Evolutionary conservation across 495 filamentous ascomycete species (phyloP).

Genomic region (Aspergillus heteromorphus): DNA sequence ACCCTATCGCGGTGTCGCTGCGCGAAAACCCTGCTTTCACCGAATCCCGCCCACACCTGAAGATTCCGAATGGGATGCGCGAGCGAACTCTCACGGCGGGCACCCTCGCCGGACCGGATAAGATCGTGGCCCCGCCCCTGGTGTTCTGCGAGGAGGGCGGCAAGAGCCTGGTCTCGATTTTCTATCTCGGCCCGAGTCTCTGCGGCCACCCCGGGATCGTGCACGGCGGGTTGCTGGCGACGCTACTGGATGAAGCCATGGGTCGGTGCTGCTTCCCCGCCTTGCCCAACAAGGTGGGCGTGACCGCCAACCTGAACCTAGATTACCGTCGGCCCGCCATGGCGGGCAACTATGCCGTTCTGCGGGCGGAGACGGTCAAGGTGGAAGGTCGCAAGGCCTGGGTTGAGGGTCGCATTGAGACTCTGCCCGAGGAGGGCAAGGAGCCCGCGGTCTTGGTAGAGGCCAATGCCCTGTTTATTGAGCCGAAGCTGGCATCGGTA

Average conservation of each 20-base stretch:
- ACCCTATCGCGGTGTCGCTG: conserved; percentile 64
- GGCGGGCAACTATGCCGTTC: conserved; percentile 70
- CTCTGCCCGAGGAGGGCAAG: conserved; percentile 58
- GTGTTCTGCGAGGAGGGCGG: conserved; percentile 68
- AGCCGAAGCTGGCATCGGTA: conserved; percentile 77
- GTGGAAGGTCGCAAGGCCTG: conserved; percentile 95
- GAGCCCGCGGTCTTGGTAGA: conserved; percentile 65
- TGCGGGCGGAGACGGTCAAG: conserved; percentile 76
- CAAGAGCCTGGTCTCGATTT: conserved; percentile 65
- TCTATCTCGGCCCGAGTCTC: conserved; percentile 74
- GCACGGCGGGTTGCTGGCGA: conserved; percentile 87
- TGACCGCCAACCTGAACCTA: conserved; percentile 88
- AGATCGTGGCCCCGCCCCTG: conserved; percentile 76
- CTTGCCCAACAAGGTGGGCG: conserved; percentile 79
- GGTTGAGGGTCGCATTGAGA: conserved; percentile 89
- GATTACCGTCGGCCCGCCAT: conserved; percentile 78
- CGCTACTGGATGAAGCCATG: conserved; percentile 85
- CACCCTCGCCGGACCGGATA: conserved; percentile 67
- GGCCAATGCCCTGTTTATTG: conserved; percentile 82
- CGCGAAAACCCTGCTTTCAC: conserved; percentile 60
- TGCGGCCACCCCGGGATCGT: conserved; percentile 91
- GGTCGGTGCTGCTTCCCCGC: conserved; percentile 88
- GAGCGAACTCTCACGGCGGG: conserved; percentile 77
- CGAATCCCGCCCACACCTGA: conserved; percentile 82
- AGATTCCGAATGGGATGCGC: conserved; percentile 64